These are phyloP conservation scores for Cucurbita moschata DNA, from an alignment of 306 rosid species.

Conservation along the genomic window DNA sequence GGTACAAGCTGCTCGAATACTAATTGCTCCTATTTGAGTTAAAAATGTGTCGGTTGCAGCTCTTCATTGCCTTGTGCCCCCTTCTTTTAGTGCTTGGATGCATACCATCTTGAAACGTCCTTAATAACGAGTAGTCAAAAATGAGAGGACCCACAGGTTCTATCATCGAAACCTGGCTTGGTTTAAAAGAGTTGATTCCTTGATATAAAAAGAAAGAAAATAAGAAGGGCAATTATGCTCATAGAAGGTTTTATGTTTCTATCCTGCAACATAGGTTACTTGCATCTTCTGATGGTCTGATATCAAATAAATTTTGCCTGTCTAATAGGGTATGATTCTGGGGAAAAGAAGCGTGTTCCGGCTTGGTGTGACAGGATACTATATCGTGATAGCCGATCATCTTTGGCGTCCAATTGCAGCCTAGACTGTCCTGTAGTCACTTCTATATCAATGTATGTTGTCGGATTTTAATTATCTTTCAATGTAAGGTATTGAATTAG, in stretches of 20 bases:
- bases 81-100: neutral
- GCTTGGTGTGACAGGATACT: conserved; percentile 99
- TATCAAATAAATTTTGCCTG: neutral
- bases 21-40: neutral
- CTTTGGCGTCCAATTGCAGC: conserved; percentile 50
- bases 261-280: neutral
- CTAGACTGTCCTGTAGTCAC: conserved; percentile 70
- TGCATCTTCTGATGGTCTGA: neutral
- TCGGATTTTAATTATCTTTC: conserved; percentile 5
- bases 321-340: conserved; percentile 78
- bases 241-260: neutral
- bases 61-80: neutral
- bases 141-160: neutral
- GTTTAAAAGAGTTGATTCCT: neutral
- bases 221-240: neutral
- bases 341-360: conserved; percentile 96
- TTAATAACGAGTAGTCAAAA: neutral
- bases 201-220: neutral
- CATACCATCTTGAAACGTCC: neutral
- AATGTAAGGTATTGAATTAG: conserved; percentile 9
- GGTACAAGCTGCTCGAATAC: neutral
- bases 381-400: conserved; percentile 71
- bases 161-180: neutral
- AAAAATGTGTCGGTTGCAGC: neutral
- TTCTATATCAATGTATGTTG: conserved; percentile 52